Percentiles rank a stretch among this genome's conserved stretches.
phyloP scores from a whole-genome alignment of 2,329 filamentous ascomycete species.

The Ophiostoma quercus region DNA sequence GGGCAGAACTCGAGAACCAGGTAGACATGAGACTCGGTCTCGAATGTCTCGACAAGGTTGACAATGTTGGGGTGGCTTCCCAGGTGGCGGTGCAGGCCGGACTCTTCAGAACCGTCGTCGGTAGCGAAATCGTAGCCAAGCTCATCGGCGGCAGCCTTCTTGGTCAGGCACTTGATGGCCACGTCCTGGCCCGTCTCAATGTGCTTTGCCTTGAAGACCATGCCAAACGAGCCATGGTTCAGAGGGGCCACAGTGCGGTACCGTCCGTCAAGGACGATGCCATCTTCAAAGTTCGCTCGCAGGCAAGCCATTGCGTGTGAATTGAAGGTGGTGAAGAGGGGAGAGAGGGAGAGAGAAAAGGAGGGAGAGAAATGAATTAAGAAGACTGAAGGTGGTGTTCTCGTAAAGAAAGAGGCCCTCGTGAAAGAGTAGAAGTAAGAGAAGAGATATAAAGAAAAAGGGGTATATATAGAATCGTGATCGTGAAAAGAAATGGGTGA shows the following conservation, averaged over 20 bases:
- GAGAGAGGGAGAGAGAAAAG: background rate
- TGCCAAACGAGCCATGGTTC: constrained; percentile 97
- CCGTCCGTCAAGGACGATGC: constrained; percentile 77
- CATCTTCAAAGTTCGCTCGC: constrained; percentile 72
- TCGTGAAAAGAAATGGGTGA: constrained; percentile 24
- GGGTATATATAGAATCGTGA: constrained; percentile 31
- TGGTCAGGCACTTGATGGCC: constrained; percentile 94
- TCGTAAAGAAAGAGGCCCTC: constrained; percentile 10
- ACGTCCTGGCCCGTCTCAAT: constrained; percentile 70
- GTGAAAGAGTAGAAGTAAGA: background rate
- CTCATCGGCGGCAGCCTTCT: constrained; percentile 60
- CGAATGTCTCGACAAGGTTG: constrained; percentile 84
- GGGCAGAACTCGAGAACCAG: constrained; percentile 93
- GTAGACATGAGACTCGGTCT: constrained; percentile 85
- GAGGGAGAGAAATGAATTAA: constrained; percentile 20
- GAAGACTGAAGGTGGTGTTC: constrained; percentile 7
- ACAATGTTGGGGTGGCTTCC: constrained; percentile 85
- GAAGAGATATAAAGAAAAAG: constrained; percentile 25
- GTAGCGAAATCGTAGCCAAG: constrained; percentile 61
- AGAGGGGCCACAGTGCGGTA: constrained; percentile 89
- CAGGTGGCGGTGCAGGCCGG: constrained; percentile 72
- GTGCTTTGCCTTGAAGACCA: constrained; percentile 93
- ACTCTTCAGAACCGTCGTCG: constrained; percentile 78
- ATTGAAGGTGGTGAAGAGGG: background rate
- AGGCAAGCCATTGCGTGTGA: constrained; percentile 67